Conservation (phyloP, 345 rosid genomes). For the Psidium friedrichsthalianum region DNA sequence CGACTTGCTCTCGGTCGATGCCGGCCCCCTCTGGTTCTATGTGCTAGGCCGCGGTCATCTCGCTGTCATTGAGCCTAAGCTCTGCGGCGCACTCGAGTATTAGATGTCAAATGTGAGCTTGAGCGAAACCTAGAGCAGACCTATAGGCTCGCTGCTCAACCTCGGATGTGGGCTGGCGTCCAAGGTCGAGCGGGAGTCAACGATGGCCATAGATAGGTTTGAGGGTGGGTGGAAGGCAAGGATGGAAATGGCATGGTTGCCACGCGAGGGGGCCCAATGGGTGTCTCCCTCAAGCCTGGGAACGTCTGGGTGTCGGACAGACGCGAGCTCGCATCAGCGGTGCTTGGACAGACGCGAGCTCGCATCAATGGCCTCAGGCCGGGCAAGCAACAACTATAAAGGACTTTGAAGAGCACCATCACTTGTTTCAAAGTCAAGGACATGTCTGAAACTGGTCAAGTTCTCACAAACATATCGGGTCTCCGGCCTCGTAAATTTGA, state of each 20-base stretch:
- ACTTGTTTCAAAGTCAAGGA: constrained; percentile 53
- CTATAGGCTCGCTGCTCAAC: not conserved
- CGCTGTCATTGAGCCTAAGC: not conserved
- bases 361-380: not conserved
- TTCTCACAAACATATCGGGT: constrained; percentile 55
- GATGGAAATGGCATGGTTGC: not conserved
- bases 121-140: not conserved
- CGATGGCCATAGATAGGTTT: not conserved
- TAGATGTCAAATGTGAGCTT: not conserved
- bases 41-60: not conserved
- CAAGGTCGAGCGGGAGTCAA: not conserved
- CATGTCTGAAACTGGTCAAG: constrained; percentile 47
- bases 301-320: not conserved
- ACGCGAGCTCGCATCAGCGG: not conserved
- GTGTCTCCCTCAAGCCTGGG: not conserved
- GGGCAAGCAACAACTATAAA: constrained; percentile 25
- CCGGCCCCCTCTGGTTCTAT: not conserved
- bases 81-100: not conserved
- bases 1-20: not conserved
- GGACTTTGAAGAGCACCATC: constrained; percentile 37
- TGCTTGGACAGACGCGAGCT: too few relatives aligned
- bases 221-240: not conserved
- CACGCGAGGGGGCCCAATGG: not conserved
- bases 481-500: constrained; percentile 62
- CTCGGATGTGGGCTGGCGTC: not conserved